Evolutionary conservation across 768 basidiomycete genomes (phyloP).

Genomic region (Termitomyces sp.): DNA sequence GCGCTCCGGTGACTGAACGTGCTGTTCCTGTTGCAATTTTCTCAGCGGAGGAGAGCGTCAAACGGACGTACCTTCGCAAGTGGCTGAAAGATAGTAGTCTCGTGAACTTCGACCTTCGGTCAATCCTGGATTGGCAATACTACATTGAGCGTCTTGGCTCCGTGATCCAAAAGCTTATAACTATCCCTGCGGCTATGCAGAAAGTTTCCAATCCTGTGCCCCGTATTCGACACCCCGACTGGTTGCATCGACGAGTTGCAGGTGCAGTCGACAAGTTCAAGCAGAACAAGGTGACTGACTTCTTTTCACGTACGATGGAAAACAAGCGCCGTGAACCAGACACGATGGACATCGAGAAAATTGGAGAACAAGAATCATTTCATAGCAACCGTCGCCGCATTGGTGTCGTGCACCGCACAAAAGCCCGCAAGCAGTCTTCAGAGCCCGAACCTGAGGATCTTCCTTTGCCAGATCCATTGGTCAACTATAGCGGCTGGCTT

Average conservation of each 20-base stretch:
- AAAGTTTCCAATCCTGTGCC: conserved; percentile 96
- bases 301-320: conserved; percentile 55
- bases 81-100: conserved; percentile 96
- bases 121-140: conserved; percentile 96
- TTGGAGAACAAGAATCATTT: conserved; percentile 21
- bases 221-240: conserved; percentile 93
- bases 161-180: conserved; percentile 98
- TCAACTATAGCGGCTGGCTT: conserved; percentile 74
- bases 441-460: conserved; percentile 33
- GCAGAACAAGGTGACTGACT: conserved; percentile 96
- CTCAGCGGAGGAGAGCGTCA: conserved; percentile 89
- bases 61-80: conserved; percentile 84
- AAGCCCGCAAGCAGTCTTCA: conserved; percentile 34
- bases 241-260: conserved; percentile 88
- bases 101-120: conserved; percentile 82
- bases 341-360: conserved; percentile 61
- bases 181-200: conserved; percentile 98
- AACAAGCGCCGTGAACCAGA: conserved; percentile 26
- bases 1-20: conserved; percentile 94
- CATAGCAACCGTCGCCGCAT: conserved; percentile 33
- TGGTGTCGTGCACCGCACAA: conserved; percentile 50
- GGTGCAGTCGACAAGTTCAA: conserved; percentile 94
- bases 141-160: conserved; percentile 97
- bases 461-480: conserved; percentile 57
- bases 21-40: conserved; percentile 98